These are phyloP conservation scores for Tricladium varicosporioides DNA, from an alignment of 2,329 filamentous ascomycete genomes.

Conservation along the genomic window DNA sequence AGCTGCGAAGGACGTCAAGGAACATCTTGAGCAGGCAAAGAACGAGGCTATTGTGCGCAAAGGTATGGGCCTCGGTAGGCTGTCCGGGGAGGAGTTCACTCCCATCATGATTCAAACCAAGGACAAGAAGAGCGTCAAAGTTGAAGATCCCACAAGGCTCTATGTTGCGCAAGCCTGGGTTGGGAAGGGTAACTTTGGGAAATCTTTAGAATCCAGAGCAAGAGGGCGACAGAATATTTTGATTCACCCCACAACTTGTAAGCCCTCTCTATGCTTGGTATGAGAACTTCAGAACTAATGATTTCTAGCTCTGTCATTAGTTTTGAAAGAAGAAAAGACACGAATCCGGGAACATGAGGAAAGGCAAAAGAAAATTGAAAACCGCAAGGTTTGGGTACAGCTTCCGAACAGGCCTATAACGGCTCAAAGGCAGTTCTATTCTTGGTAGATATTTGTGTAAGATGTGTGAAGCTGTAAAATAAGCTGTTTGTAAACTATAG, in stretches of 20 bases:
- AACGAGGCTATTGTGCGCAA: constrained; percentile 76
- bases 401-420: constrained; percentile 83
- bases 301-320: constrained; percentile 65
- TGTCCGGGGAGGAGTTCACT: constrained; percentile 34
- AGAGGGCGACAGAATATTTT: constrained; percentile 69
- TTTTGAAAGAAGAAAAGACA: constrained; percentile 93
- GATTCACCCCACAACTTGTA: constrained; percentile 71
- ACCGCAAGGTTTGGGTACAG: constrained; percentile 80
- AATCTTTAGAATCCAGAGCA: constrained; percentile 68
- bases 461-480: constrained; percentile 4
- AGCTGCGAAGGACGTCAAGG: constrained; percentile 74
- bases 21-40: constrained; percentile 76
- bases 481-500: constrained; percentile 5
- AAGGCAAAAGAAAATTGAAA: constrained; percentile 69
- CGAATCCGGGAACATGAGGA: constrained; percentile 78
- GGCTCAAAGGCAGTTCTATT: constrained; percentile 84
- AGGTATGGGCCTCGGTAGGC: constrained; percentile 73
- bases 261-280: constrained; percentile 38
- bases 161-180: constrained; percentile 96
- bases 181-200: constrained; percentile 64
- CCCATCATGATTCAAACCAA: constrained; percentile 66
- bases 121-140: constrained; percentile 68
- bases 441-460: constrained; percentile 62
- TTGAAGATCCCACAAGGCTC: constrained; percentile 74
- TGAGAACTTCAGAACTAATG: constrained; percentile 5